A percentile compares a stretch with the other conserved stretches of the same genome.
These are phyloP conservation scores for Mycena rebaudengoi DNA, from an alignment of 768 basidiomycete species.

Conservation along the genomic window DNA sequence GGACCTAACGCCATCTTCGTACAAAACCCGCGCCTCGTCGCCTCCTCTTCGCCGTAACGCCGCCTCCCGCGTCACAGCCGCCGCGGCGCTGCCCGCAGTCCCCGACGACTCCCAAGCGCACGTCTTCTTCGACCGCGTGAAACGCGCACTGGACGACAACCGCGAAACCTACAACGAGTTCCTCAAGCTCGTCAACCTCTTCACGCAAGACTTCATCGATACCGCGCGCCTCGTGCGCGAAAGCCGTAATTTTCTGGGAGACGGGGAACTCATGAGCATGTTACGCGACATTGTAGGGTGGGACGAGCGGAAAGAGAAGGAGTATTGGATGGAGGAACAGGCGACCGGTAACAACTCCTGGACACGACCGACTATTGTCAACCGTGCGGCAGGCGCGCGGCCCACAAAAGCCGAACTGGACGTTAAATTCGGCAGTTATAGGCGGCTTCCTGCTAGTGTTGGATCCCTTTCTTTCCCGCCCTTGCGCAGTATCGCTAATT, in stretches of 20 bases:
- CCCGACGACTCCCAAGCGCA: constrained; percentile 28
- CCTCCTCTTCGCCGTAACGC: constrained; percentile 33
- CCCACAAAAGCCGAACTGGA: constrained; percentile 73
- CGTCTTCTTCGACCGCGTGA: constrained; percentile 90
- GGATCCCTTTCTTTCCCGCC: constrained; percentile 27
- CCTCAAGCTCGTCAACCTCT: constrained; percentile 93
- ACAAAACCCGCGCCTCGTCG: constrained; percentile 45
- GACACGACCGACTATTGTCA: constrained; percentile 58
- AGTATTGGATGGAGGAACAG: constrained; percentile 58
- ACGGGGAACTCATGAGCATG: constrained; percentile 80
- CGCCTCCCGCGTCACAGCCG: constrained; percentile 30
- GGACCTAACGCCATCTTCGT: constrained; percentile 49
- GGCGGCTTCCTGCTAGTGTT: constrained; percentile 85
- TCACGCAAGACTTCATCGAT: constrained; percentile 94
- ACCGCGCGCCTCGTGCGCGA: constrained; percentile 84
- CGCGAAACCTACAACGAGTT: constrained; percentile 93
- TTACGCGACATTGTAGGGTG: constrained; percentile 90
- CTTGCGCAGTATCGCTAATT: constrained; percentile 1
- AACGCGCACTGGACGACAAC: constrained; percentile 67
- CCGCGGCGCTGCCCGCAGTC: constrained; percentile 32
- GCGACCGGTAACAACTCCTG: constrained; percentile 57
- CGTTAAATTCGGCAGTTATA: constrained; percentile 87
- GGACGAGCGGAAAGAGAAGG: constrained; percentile 77
- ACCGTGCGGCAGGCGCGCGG: constrained; percentile 44
- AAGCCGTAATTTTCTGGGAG: constrained; percentile 76